Conservation (phyloP, 1,284 basidiomycete species). For the Cutaneotrichosporon mucoides region DNA sequence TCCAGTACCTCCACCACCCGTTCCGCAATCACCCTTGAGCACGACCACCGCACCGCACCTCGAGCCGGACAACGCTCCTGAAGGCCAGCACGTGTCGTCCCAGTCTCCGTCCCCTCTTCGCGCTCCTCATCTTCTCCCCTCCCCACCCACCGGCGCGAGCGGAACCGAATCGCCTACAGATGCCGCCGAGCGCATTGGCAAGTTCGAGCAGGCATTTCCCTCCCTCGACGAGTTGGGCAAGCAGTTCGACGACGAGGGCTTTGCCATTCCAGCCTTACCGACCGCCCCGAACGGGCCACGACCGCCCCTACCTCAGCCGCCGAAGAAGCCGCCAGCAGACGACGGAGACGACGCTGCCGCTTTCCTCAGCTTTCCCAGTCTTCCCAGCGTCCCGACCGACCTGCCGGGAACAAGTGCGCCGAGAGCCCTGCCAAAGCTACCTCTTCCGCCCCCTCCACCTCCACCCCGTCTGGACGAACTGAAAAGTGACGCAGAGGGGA, state of each 20-base stretch:
- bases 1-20: too few relatives aligned
- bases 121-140: background rate
- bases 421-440: background rate
- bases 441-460: slow-evolving; percentile 11
- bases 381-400: slow-evolving; percentile 17
- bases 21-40: too few relatives aligned
- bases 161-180: background rate
- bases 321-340: background rate
- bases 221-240: slow-evolving; percentile 45
- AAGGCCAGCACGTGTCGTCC: background rate
- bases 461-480: slow-evolving; percentile 1
- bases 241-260: slow-evolving; percentile 30
- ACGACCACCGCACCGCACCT: background rate
- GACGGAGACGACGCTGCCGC: background rate
- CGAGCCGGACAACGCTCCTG: background rate
- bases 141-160: background rate
- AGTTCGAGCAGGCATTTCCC: slow-evolving; percentile 32
- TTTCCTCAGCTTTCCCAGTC: slow-evolving; percentile 12
- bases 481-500: background rate
- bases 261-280: slow-evolving; percentile 6
- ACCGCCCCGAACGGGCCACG: background rate
- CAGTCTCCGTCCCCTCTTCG: background rate
- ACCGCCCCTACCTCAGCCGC: slow-evolving; percentile 1
- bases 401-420: slow-evolving; percentile 2
- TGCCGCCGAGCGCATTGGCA: background rate